phyloP scores from a whole-genome alignment of 2,329 filamentous ascomycete genomes.

The Metarhizium brunneum region DNA sequence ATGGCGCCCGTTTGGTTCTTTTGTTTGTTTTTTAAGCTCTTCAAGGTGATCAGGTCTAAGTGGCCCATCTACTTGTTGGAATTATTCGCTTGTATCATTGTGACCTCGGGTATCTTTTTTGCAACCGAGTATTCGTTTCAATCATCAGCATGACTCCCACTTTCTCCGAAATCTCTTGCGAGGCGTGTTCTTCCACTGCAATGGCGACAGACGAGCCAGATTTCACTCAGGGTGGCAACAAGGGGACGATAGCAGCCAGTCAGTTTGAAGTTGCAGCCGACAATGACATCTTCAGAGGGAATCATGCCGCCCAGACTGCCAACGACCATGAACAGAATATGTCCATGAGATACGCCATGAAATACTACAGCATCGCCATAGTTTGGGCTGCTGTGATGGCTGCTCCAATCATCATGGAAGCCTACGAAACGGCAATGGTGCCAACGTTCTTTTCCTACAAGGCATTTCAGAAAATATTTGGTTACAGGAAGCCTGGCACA shows the following conservation, averaged over 20 bases:
- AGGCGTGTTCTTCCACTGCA: neutral
- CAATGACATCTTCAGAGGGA: constrained; percentile 7
- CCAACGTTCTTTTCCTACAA: constrained; percentile 10
- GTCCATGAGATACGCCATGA: constrained; percentile 8
- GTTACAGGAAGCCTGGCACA: neutral
- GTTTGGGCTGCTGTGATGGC: constrained; percentile 12
- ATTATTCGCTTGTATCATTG: neutral
- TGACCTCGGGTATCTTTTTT: neutral
- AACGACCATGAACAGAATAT: constrained; percentile 9
- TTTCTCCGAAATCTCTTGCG: neutral
- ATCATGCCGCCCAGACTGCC: constrained; percentile 7
- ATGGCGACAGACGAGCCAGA: neutral
- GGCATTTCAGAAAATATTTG: constrained; percentile 6
- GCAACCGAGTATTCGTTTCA: neutral
- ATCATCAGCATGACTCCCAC: neutral
- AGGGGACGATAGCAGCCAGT: neutral
- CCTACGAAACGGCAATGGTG: constrained; percentile 19
- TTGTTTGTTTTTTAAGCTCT: neutral
- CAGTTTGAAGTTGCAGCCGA: neutral
- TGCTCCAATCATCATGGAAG: constrained; percentile 26
- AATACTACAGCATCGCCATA: constrained; percentile 8
- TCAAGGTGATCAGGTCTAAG: neutral
- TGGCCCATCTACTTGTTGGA: neutral
- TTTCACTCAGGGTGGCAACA: neutral
- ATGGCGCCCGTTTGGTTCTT: neutral